These are phyloP conservation scores for Debaryomycetaceae sp. DNA, from an alignment of 1,139 yeast species.

Conservation along the genomic window DNA sequence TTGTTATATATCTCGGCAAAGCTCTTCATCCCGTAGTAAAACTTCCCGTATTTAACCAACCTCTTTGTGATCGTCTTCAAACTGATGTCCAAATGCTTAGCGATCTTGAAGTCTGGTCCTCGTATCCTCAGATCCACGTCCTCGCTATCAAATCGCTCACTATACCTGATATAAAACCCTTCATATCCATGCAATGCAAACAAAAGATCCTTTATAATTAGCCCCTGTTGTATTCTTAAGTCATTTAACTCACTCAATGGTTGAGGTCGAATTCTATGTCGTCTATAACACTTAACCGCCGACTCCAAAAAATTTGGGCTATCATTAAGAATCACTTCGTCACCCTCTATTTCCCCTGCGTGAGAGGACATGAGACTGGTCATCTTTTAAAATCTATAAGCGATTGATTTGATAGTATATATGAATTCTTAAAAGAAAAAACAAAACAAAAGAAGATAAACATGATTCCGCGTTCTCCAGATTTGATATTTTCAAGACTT, in stretches of 20 bases:
- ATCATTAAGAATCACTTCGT: conserved; percentile 14
- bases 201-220: conserved; percentile 67
- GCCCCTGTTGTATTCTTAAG: conserved; percentile 62
- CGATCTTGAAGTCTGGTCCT: conserved; percentile 77
- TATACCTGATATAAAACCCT: conserved; percentile 72
- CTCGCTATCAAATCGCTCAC: conserved; percentile 55
- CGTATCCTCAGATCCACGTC: conserved; percentile 32
- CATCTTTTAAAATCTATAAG: conserved; percentile 5
- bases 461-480: background rate
- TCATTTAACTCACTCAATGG: conserved; percentile 44
- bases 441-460: conserved; percentile 3
- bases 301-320: conserved; percentile 16
- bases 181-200: conserved; percentile 72
- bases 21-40: conserved; percentile 51
- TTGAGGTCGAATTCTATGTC: conserved; percentile 30
- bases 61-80: conserved; percentile 69
- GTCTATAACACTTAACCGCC: conserved; percentile 7
- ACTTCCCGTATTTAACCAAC: conserved; percentile 60
- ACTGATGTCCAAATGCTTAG: conserved; percentile 70
- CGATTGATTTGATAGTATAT: background rate
- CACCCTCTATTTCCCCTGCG: conserved; percentile 10
- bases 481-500: background rate
- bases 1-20: conserved; percentile 59
- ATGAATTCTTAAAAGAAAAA: conserved; percentile 2
- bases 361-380: conserved; percentile 12